These are phyloP conservation scores for Cornus controversa DNA, from an alignment of 148 eudicot species.

Conservation along the genomic window DNA sequence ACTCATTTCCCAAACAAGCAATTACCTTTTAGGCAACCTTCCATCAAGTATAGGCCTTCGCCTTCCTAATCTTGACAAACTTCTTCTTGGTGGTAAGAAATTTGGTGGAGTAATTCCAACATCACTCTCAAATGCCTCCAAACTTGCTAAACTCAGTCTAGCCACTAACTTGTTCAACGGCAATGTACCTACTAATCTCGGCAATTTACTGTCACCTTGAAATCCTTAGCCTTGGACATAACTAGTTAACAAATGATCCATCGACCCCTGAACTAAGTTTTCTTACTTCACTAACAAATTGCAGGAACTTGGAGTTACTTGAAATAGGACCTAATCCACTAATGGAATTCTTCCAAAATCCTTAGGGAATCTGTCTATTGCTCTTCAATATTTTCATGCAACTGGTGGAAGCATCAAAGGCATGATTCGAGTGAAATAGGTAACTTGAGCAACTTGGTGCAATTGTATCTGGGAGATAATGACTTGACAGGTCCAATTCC, in stretches of 20 bases:
- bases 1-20: too few relatives aligned
- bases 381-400: background rate
- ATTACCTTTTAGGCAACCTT: background rate
- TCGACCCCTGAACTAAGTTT: too few relatives aligned
- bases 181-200: too few relatives aligned
- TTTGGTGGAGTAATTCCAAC: background rate
- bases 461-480: background rate
- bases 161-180: too few relatives aligned
- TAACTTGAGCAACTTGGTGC: background rate
- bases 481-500: background rate
- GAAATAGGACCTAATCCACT: background rate
- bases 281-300: background rate
- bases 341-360: too few relatives aligned
- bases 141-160: too few relatives aligned
- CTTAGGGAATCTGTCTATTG: background rate
- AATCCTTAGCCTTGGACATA: background rate
- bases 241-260: background rate
- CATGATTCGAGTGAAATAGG: background rate
- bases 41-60: background rate
- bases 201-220: too few relatives aligned
- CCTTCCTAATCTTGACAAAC: background rate
- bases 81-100: background rate
- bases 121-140: too few relatives aligned
- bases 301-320: background rate
- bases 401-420: background rate